Conservation (phyloP, 441 rosid species). For the Mallotus japonicus region DNA sequence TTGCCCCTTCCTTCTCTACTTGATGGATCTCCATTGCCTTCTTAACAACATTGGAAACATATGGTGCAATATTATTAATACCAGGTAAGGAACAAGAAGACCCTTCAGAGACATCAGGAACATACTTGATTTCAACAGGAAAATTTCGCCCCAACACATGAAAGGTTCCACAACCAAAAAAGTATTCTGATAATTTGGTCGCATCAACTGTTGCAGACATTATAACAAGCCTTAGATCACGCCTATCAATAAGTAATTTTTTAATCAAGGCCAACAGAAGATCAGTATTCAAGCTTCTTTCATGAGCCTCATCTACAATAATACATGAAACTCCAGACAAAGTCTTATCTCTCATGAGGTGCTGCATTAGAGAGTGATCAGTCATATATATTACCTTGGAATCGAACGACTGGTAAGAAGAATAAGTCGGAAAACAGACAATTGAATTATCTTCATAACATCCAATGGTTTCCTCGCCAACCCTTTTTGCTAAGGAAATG, state of each 20-base stretch:
- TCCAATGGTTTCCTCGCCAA: constrained; percentile 65
- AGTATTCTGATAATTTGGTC: constrained; percentile 66
- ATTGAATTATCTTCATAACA: constrained; percentile 56
- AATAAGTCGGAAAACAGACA: constrained; percentile 54
- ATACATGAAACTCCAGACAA: constrained; percentile 80
- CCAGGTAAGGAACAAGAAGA: constrained; percentile 23
- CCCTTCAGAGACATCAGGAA: constrained; percentile 42
- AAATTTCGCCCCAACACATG: constrained; percentile 66
- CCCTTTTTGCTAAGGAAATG: constrained; percentile 66
- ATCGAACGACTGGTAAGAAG: constrained; percentile 50
- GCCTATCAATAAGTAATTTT: constrained; percentile 53
- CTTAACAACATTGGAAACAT: constrained; percentile 61
- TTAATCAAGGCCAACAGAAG: constrained; percentile 79
- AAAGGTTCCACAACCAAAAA: constrained; percentile 58
- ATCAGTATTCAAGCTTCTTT: constrained; percentile 93
- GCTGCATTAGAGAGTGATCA: constrained; percentile 80
- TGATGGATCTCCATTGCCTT: constrained; percentile 56
- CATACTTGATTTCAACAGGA: constrained; percentile 76
- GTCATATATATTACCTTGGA: constrained; percentile 78
- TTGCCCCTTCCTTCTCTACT: constrained; percentile 65
- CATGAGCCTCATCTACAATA: constrained; percentile 93
- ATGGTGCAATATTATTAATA: constrained; percentile 48
- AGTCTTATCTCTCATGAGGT: constrained; percentile 58
- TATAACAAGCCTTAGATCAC: constrained; percentile 69
- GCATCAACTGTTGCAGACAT: constrained; percentile 98